Percentiles rank a stretch among this genome's conserved stretches.
Evolutionary conservation across 805 yeast genomes (phyloP).

Genomic region (Candida suzukii): DNA sequence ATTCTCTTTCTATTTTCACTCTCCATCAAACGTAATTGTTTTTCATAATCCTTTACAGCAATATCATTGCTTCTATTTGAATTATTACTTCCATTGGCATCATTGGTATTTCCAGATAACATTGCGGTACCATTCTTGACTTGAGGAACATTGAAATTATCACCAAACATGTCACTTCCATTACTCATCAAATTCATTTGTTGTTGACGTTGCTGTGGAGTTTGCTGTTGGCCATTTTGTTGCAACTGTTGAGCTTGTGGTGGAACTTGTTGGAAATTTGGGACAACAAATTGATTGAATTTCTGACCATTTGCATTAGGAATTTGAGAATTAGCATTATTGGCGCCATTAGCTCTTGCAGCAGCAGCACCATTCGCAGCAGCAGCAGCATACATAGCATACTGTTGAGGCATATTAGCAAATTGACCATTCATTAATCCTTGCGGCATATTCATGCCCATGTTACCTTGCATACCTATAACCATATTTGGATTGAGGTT

Average conservation of each 20-base stretch:
- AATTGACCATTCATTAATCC: slow-evolving; percentile 10
- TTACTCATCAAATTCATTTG: slow-evolving; percentile 1
- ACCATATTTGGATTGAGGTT: slow-evolving; percentile 11
- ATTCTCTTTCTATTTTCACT: slow-evolving; percentile 67
- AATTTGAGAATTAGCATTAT: slow-evolving; percentile 4
- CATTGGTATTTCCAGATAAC: slow-evolving; percentile 13
- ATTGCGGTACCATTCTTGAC: slow-evolving; percentile 5
- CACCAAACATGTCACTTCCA: slow-evolving; percentile 16
- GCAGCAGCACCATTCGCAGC: slow-evolving; percentile 22
- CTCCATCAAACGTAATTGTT: slow-evolving; percentile 68
- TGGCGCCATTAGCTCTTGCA: slow-evolving; percentile 9
- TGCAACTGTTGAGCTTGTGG: slow-evolving; percentile 8
- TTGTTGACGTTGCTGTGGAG: too few relatives aligned
- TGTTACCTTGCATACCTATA: background rate
- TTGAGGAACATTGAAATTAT: slow-evolving; percentile 1
- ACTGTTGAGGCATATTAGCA: background rate
- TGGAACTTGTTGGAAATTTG: slow-evolving; percentile 16
- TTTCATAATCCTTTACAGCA: slow-evolving; percentile 77
- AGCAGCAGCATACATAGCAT: slow-evolving; percentile 9
- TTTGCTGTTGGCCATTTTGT: slow-evolving; percentile 12
- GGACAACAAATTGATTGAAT: slow-evolving; percentile 19
- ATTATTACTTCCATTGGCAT: background rate
- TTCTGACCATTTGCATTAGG: slow-evolving; percentile 7
- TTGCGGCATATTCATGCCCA: slow-evolving; percentile 14
- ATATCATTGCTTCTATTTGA: slow-evolving; percentile 9